Conservation (phyloP, 768 basidiomycete genomes). For the Tulasnella sp. region DNA sequence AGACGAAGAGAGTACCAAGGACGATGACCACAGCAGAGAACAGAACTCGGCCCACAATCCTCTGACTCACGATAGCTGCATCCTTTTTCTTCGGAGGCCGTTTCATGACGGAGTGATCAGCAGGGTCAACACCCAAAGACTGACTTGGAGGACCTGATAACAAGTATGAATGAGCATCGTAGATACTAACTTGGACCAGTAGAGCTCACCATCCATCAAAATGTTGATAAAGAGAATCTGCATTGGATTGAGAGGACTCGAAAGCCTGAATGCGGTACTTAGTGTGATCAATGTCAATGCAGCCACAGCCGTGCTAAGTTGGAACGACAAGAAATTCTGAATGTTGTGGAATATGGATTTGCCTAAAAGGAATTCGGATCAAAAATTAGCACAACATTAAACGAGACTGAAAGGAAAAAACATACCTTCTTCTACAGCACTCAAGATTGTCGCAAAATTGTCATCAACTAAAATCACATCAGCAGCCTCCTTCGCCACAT, state of each 20-base stretch:
- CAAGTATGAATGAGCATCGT: neutral
- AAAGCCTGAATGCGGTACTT: slow-evolving; percentile 77
- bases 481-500: slow-evolving; percentile 94
- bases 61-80: slow-evolving; percentile 68
- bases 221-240: slow-evolving; percentile 98
- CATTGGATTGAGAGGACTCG: slow-evolving; percentile 89
- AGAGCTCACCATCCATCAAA: slow-evolving; percentile 77
- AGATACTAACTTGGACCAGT: slow-evolving; percentile 56
- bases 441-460: slow-evolving; percentile 94
- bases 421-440: slow-evolving; percentile 85
- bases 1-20: slow-evolving; percentile 74
- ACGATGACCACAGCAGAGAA: slow-evolving; percentile 92
- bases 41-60: slow-evolving; percentile 68
- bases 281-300: slow-evolving; percentile 90
- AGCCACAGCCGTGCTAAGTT: slow-evolving; percentile 99
- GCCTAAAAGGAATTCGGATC: neutral
- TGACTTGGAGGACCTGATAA: slow-evolving; percentile 78
- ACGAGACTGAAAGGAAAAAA: slow-evolving; percentile 19
- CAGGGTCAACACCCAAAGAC: slow-evolving; percentile 94
- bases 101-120: slow-evolving; percentile 94
- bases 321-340: slow-evolving; percentile 91
- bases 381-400: slow-evolving; percentile 16
- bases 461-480: slow-evolving; percentile 97
- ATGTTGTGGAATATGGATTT: slow-evolving; percentile 54
- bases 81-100: slow-evolving; percentile 85